Evolutionary conservation across 2,329 filamentous ascomycete genomes (phyloP).

Genomic region (Colletotrichum shisoi): DNA sequence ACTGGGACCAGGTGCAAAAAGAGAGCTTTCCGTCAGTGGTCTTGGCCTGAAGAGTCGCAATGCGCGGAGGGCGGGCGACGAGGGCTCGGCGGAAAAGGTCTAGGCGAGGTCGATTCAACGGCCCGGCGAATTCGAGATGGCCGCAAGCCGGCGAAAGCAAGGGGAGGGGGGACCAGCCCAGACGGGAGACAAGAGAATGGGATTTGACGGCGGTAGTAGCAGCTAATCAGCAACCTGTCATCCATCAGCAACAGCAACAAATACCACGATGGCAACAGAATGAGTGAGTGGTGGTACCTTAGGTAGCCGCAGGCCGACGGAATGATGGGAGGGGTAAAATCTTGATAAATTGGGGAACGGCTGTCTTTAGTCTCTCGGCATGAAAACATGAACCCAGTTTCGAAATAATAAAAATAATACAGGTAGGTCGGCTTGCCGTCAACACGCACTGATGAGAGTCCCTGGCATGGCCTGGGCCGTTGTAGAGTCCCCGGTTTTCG

Average conservation of each 20-base stretch:
- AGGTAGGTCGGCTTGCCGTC: constrained; percentile 15
- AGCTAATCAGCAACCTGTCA: background rate
- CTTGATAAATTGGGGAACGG: constrained; percentile 37
- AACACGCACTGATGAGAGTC: constrained; percentile 27
- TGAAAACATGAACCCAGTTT: background rate
- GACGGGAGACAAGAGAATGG: constrained; percentile 24
- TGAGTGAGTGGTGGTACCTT: constrained; percentile 11
- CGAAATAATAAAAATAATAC: background rate
- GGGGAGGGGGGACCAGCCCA: background rate
- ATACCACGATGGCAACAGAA: constrained; percentile 4
- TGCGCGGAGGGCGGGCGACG: constrained; percentile 6
- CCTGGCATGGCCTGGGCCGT: constrained; percentile 36
- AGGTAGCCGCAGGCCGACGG: constrained; percentile 21
- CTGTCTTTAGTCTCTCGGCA: constrained; percentile 21
- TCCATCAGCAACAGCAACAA: constrained; percentile 9
- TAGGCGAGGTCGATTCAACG: constrained; percentile 29
- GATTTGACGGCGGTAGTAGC: constrained; percentile 2
- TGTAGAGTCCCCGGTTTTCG: constrained; percentile 31
- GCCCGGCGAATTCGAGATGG: constrained; percentile 13
- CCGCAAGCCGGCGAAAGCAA: background rate
- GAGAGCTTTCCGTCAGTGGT: constrained; percentile 25
- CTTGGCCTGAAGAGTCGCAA: constrained; percentile 29
- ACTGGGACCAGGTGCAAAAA: constrained; percentile 36
- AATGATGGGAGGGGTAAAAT: constrained; percentile 36
- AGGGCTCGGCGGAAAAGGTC: constrained; percentile 18